Evolutionary conservation across 2,329 filamentous ascomycete species (phyloP), one percentile per base, ranked within the genome.

Genomic region (Nigrospora sphaerica): DNA sequence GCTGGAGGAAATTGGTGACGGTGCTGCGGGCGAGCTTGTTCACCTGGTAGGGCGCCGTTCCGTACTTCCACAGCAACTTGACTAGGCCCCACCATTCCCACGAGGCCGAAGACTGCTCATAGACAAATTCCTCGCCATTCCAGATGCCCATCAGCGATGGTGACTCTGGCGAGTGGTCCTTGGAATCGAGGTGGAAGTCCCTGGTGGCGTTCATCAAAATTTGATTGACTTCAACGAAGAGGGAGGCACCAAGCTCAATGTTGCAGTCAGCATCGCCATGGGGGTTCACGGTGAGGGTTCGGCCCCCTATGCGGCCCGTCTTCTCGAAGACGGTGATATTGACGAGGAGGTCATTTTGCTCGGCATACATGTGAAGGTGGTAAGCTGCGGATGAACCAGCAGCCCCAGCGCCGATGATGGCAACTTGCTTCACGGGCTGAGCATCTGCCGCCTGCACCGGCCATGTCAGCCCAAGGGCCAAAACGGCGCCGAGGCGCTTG

Each of bases 321-420:
- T 84, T 85, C 60, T 98, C 93, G 62, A 92, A 96, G 28, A 98
- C 73, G 18, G 90, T 95, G 57, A 97, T 85, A 54, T 95, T 86
- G 48, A 92, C 61, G 2, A 74, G 69, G 16, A 86, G 64, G 16
- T 70, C 70, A n/a, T 74, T 72, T 48, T 78, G 67, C 4, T 78
- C 67, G 18, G 88, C 85, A 63, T 83, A 91, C 58, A 85, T 80
- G 35, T 77, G 75, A 40, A 98, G 73, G 59, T 92, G 81, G 65
- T 93, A 95, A 1, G 93, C 91, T 3, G 90, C 74, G 2, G 91
- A 95, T 5, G 93, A 81, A 31, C 93, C 93, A 31, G 82, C 92
- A 38, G 93, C 85, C 40, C 93, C 93, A 55, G 92, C 92, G 51
- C 93, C 77, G 51, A 84, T 80, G 39, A 85, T 63, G 10, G 49